Evolutionary conservation across 768 basidiomycete species (phyloP), one percentile per base, ranked within the genome.

Genomic region (Amanita molliuscula): DNA sequence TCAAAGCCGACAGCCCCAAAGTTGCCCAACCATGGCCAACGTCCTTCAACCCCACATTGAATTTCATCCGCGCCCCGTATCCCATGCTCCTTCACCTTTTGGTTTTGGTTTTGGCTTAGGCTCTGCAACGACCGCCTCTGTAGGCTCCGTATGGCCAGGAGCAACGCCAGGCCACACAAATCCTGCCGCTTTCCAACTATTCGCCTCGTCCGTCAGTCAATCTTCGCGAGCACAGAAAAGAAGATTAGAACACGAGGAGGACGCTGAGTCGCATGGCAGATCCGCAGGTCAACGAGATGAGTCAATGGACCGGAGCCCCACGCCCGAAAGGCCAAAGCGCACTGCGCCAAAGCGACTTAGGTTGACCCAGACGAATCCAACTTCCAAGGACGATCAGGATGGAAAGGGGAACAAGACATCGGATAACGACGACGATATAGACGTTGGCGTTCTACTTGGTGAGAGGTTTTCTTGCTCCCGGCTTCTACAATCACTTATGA

Each of bases 221-320:
- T 57, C 65, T 11, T 54, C 58, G 21, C 74, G 79, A 44, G 59
- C 65, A 13, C 74, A 76, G 63, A 87, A 89, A 65, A 70, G 88
- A 54, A 69, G 82, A 35, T 70, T 74, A 52, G 88, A 90, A 47
- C 62, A 67, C 1, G 87, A 89, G 16, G 85, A 88, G n/a, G 81
- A 84, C 25, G 61, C 66, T 3, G 76, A 78, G 50, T 64, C 66
- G 21, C 52, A 48, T 11, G 13, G 38, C 47, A 61, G 61, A 53
- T 54, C 65, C 56, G 47, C 66, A 55, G 40, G 60, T 51, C 59
- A 61, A 23, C 65, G 76, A 51, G 87, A 88, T 56, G 76, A 84
- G 47, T 74, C 80, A 13, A 91, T 91, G 88, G 88, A 89, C 62
- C 74, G 85, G 53, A 88, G 87, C 55, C 87, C 88, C 6, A 88